Conservation (phyloP, 75 land plant genomes). For the Selaginella tamariscina region DNA sequence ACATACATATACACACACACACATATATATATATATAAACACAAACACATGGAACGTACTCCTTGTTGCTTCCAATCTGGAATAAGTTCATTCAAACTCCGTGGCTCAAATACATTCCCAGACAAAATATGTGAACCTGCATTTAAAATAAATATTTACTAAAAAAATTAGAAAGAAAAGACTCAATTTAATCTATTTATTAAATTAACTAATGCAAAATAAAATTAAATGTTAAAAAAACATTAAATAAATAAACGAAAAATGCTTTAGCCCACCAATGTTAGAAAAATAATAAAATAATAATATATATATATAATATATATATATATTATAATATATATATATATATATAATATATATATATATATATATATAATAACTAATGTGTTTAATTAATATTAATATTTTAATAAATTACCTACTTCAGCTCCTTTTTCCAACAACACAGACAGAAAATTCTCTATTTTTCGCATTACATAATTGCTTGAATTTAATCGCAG, state of each 20-base stretch:
- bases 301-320: not conserved
- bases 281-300: not conserved
- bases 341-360: too few species aligned
- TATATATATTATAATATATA: too few species aligned
- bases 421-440: constrained; percentile 91
- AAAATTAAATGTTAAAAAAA: constrained; percentile 1
- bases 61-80: constrained; percentile 82
- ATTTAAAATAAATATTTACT: too few species aligned
- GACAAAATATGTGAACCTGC: constrained; percentile 86
- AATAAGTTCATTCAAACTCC: constrained; percentile 76
- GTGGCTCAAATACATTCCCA: constrained; percentile 91
- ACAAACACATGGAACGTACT: constrained; percentile 28
- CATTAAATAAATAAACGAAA: not conserved
- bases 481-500: constrained; percentile 84
- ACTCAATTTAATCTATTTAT: too few species aligned
- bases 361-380: too few species aligned
- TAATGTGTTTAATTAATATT: too few species aligned
- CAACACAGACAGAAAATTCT: constrained; percentile 72
- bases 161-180: too few species aligned
- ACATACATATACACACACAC: not conserved
- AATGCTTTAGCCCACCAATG: not conserved
- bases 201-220: too few species aligned
- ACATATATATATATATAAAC: not conserved
- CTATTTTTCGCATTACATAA: constrained; percentile 43
- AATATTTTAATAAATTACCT: constrained; percentile 46